phyloP scores from a whole-genome alignment of 768 basidiomycete species.

The Pisolithus microcarpus region DNA sequence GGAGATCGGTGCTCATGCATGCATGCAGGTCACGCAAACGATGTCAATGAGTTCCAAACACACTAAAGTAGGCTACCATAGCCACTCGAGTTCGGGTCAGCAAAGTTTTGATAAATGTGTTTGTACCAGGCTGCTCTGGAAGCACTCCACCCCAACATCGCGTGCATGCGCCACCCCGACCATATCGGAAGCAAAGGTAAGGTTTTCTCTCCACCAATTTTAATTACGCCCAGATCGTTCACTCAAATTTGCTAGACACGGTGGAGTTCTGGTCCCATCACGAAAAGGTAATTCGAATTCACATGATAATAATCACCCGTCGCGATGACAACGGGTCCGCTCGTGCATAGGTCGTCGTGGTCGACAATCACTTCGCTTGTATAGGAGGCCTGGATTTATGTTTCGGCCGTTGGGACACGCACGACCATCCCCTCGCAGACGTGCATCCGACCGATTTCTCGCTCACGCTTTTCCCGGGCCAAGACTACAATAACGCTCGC shows the following conservation, averaged over 20 bases:
- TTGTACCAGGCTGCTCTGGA: slow-evolving; percentile 62
- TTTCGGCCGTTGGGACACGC: slow-evolving; percentile 96
- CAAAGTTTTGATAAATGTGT: no score
- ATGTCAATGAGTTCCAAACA: slow-evolving; percentile 86
- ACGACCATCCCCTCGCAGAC: slow-evolving; percentile 85
- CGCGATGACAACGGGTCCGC: no score
- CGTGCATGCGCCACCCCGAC: slow-evolving; percentile 85
- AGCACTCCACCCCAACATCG: slow-evolving; percentile 79
- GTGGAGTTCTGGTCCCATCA: slow-evolving; percentile 91
- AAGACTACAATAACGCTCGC: slow-evolving; percentile 92
- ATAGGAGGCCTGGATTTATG: slow-evolving; percentile 94
- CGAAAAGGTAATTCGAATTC: slow-evolving; percentile 51
- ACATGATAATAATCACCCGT: no score
- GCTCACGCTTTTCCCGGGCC: slow-evolving; percentile 82
- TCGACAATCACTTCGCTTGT: slow-evolving; percentile 80
- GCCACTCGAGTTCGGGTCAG: no score
- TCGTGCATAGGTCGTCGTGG: slow-evolving; percentile 56
- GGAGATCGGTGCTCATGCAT: neutral
- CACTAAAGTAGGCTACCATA: slow-evolving; percentile 48
- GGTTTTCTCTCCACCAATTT: neutral
- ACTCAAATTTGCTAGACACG: slow-evolving; percentile 39
- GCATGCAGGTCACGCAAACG: slow-evolving; percentile 73
- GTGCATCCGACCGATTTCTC: slow-evolving; percentile 82
- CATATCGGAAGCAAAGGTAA: slow-evolving; percentile 75
- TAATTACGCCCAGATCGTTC: neutral